Evolutionary conservation across 306 rosid genomes (phyloP).

Genomic region (Glycine tomentella): DNA sequence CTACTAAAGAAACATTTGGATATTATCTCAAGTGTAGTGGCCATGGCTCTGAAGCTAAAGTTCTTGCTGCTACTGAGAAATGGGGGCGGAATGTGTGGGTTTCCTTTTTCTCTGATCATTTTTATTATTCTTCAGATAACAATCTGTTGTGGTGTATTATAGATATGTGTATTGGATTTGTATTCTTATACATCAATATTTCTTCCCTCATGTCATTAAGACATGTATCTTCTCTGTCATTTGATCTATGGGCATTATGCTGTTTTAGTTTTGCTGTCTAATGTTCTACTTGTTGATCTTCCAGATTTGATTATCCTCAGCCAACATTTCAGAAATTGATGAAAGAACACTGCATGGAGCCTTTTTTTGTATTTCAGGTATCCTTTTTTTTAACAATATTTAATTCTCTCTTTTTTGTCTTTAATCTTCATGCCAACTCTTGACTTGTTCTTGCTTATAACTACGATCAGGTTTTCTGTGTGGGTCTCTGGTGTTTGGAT

Average conservation of each 20-base stretch:
- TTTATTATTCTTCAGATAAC: slow-evolving; percentile 26
- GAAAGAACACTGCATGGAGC: slow-evolving; percentile 98
- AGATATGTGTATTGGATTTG: slow-evolving; percentile 20
- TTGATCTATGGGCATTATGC: slow-evolving; percentile 34
- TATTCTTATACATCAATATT: slow-evolving; percentile 11
- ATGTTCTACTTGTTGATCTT: slow-evolving; percentile 50
- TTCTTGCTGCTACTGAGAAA: slow-evolving; percentile 79
- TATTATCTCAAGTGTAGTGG: slow-evolving; percentile 85
- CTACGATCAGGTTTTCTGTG: slow-evolving; percentile 84
- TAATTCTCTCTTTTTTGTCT: neutral
- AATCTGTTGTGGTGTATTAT: slow-evolving; percentile 25
- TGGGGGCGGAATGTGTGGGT: slow-evolving; percentile 98
- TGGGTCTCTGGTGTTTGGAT: slow-evolving; percentile 99
- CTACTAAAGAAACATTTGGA: slow-evolving; percentile 86
- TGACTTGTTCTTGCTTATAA: slow-evolving; percentile 31
- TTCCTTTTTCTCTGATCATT: slow-evolving; percentile 40
- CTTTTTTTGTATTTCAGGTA: slow-evolving; percentile 98
- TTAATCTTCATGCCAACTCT: slow-evolving; percentile 39
- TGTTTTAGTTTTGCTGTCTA: slow-evolving; percentile 40
- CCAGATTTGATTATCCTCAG: slow-evolving; percentile 96
- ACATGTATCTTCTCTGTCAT: neutral
- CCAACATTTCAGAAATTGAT: slow-evolving; percentile 95
- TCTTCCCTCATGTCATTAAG: slow-evolving; percentile 2
- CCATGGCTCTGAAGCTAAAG: slow-evolving; percentile 91
- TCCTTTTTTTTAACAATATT: slow-evolving; percentile 20